Evolutionary conservation across 176 grass and related monocot species (phyloP).

Genomic region (Calamus simplicifolius): DNA sequence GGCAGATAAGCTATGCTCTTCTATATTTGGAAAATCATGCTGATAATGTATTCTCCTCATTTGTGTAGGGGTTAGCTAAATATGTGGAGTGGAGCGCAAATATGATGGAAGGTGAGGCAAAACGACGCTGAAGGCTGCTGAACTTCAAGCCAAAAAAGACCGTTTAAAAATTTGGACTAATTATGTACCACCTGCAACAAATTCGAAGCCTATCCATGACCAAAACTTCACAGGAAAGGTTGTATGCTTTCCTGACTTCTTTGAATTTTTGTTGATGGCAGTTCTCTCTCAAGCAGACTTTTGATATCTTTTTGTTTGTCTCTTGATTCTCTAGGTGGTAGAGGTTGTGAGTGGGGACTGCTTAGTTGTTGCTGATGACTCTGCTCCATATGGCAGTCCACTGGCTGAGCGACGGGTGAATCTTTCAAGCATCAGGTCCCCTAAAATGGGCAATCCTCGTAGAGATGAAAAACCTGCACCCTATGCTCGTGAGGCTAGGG

Average conservation of each 20-base stretch:
- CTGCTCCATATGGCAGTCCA: constrained; percentile 68
- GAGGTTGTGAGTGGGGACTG: constrained; percentile 98
- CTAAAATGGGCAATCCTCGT: constrained; percentile 75
- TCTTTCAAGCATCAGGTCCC: constrained; percentile 89
- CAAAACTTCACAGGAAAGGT: constrained; percentile 97
- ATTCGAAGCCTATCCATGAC: constrained; percentile 85
- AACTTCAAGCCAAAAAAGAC: constrained; percentile 91
- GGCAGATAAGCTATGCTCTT: no score
- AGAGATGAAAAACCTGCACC: constrained; percentile 47
- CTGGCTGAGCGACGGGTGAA: constrained; percentile 74
- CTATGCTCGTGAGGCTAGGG: constrained; percentile 86
- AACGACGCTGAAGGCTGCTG: constrained; percentile 71
- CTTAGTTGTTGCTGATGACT: constrained; percentile 81
- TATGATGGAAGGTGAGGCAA: constrained; percentile 91
- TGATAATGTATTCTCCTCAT: constrained; percentile 12
- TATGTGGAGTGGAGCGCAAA: constrained; percentile 98
- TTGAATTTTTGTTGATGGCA: neutral
- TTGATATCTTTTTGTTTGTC: neutral
- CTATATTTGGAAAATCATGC: no score
- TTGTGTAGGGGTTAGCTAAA: constrained; percentile 76
- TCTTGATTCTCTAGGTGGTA: constrained; percentile 48
- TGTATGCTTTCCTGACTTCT: neutral
- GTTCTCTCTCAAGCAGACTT: neutral
- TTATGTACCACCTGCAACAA: constrained; percentile 70
- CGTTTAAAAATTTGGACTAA: constrained; percentile 78